Base-by-base conservation (phyloP, 2,329 filamentous ascomycete species). In the Passalora sequoiae region DNA sequence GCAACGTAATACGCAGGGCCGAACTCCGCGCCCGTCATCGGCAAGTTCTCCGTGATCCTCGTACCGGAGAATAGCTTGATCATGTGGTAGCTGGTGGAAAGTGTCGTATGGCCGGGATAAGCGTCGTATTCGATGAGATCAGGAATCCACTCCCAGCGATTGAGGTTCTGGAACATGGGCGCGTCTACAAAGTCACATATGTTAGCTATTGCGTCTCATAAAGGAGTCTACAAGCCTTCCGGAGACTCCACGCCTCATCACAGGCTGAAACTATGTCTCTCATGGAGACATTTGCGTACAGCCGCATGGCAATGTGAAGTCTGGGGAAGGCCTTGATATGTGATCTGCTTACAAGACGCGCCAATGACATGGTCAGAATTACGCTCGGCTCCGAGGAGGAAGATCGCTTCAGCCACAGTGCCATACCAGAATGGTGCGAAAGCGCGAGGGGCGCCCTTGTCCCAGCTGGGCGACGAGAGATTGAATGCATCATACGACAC, bases 321-420 rank as follows among this genome's bases (percentile, higher is more conserved):
- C n/a, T n/a, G n/a, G n/a, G n/a, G n/a, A n/a, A n/a, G n/a, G n/a
- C n/a, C n/a, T n/a, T n/a, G n/a, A n/a, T n/a, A n/a, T n/a, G n/a
- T n/a, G n/a, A n/a, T n/a, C n/a, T n/a, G n/a, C n/a, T n/a, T n/a
- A n/a, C n/a, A n/a, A 4, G 71, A 67, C 1, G 73, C 71, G 5
- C 75, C 76, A 2, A 72, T 70, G 32, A 82, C 71, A 15, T 73
- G 70, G 53, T 82, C 77, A 3, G 72, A 70, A 62, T 84, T 84
- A 43, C 81, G 71, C 69, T 85, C 81, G 21, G 77, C 76, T 13
- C 80, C 77, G 49, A 84, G 70, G 12, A 84, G 67, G 43, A 75
- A 80, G n/a, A 85, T 70, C 17, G 78, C 80, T 59, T 85, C 81
- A 10, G 74, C 74, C 2, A 85, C 76, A 6, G 75, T 69, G 19